Conservation (phyloP, 441 rosid genomes). For the Aquilaria agallochum region DNA sequence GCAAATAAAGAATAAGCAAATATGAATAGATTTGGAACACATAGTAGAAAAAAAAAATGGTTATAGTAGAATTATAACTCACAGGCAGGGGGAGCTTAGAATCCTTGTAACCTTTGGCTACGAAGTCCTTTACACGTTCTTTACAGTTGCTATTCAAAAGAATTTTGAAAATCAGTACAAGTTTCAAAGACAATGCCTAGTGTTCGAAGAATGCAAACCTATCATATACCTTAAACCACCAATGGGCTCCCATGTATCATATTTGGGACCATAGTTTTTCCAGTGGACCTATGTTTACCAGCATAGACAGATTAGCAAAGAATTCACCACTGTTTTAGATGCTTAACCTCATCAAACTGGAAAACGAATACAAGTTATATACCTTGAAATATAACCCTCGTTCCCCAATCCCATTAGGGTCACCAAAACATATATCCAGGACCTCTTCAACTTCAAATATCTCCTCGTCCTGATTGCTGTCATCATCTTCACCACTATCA, state of each 20-base stretch:
- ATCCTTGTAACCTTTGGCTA: constrained; percentile 34
- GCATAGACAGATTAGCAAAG: not conserved
- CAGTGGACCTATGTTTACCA: constrained; percentile 46
- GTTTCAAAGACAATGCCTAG: not conserved
- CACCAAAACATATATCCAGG: constrained; percentile 47
- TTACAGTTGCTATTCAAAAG: constrained; percentile 38
- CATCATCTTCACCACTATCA: constrained; percentile 16
- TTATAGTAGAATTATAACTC: constrained; percentile 8
- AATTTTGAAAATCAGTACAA: not conserved
- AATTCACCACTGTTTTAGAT: not conserved
- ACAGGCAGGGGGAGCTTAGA: constrained; percentile 59
- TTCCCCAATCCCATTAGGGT: constrained; percentile 33
- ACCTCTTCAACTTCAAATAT: constrained; percentile 54
- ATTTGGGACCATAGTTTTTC: constrained; percentile 50
- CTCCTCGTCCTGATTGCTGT: constrained; percentile 26
- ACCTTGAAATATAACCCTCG: constrained; percentile 54
- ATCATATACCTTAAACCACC: constrained; percentile 47
- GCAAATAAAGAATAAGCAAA: not conserved
- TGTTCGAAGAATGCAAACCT: not conserved
- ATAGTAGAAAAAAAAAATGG: not conserved
- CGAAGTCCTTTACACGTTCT: constrained; percentile 40
- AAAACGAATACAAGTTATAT: constrained; percentile 3
- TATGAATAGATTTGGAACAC: not conserved
- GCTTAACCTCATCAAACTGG: too few species aligned
- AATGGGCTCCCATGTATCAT: constrained; percentile 75